Evolutionary conservation across 345 rosid species (phyloP).

Genomic region (Durio zibethinus): DNA sequence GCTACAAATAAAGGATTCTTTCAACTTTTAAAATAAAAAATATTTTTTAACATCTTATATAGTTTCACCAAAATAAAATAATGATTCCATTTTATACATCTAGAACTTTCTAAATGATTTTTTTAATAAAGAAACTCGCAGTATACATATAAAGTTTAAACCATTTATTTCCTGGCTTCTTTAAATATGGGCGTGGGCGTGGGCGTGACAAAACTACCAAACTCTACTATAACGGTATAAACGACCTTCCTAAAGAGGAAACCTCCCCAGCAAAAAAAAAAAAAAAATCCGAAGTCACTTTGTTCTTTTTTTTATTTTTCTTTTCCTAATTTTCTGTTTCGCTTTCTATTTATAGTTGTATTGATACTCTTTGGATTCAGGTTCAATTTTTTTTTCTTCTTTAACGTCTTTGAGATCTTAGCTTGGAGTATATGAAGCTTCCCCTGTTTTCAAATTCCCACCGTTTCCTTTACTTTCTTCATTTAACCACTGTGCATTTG

Average conservation of each 20-base stretch:
- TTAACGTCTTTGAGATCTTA: not conserved
- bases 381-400: not conserved
- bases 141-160: no score
- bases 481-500: not conserved
- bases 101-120: slow-evolving; percentile 37
- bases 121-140: not conserved
- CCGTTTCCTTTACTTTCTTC: not conserved
- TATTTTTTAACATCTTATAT: not conserved
- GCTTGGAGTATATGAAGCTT: slow-evolving; percentile 16
- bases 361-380: not conserved
- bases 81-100: slow-evolving; percentile 16
- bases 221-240: slow-evolving; percentile 17
- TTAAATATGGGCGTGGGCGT: no score
- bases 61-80: not conserved
- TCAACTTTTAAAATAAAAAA: not conserved
- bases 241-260: slow-evolving; percentile 18
- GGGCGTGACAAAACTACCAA: not conserved
- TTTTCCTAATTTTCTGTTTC: not conserved
- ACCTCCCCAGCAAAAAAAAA: not conserved
- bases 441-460: not conserved
- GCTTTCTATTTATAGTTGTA: not conserved
- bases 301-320: not conserved
- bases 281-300: not conserved
- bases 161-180: no score
- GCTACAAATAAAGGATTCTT: not conserved